Evolutionary conservation across 306 rosid species (phyloP), one percentile per base, ranked within the genome.

Genomic region (Quercus bicolor): DNA sequence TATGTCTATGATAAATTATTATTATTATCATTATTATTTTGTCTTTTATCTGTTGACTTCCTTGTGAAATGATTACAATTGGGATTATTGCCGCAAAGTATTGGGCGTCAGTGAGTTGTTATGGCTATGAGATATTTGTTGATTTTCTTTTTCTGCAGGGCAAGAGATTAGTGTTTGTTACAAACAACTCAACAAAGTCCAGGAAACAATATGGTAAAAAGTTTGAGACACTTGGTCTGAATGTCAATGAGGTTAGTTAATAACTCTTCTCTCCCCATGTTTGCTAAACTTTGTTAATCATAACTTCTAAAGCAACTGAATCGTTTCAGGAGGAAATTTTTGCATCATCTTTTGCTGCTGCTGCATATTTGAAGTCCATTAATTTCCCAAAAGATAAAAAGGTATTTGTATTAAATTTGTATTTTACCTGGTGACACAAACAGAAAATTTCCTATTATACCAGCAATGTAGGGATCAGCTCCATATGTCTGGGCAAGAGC

Each of bases 181-280:
- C 99, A 77, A 96, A 96, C 85, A 96, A 96, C 89, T 96, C 99
- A 68, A 96, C 99, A 29, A 96, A 96, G 85, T 96, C 99, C 33
- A 89, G 99, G 94, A 96, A 96, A 89, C 99, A 96, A 72, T 96
- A 96, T 61, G 98, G 98, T 70, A 96, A 96, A 89, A 96, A 96
- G 88, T 96, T 96, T 79, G 99, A 96, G 86, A 87, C 97, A 43
- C 97, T 96, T 84, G 99, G 99, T 80, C 88, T 96, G 75, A 83
- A 24, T 78, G 98, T 93, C 85, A 82, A 45, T 14, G 99, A 90
- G 96, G 99, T 93, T 80, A 75, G 90, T 86, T 53, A 68, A 19
- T 31, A 69, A 59, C 55, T 77, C 21, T 73, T 75, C 75, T 68
- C 18, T 73, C 76, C 26, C 12, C 45, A 24, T 64, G 68, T 80